These are phyloP conservation scores for Lasiodiplodia sp. DNA, from an alignment of 2,329 filamentous ascomycete species.

Conservation along the genomic window DNA sequence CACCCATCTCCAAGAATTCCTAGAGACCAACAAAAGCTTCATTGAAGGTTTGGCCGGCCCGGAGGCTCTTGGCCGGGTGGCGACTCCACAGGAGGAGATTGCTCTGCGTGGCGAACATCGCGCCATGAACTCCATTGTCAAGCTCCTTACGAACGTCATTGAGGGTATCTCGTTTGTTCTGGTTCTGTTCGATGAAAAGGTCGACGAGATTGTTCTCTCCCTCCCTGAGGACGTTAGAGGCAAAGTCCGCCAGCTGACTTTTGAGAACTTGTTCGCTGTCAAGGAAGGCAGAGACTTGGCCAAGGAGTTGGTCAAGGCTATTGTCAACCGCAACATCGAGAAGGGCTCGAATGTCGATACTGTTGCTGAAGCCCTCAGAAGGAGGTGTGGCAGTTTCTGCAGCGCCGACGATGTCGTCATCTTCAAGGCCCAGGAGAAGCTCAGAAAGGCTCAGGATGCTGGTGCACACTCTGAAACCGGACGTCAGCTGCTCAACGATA, in stretches of 20 bases:
- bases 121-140: conserved; percentile 83
- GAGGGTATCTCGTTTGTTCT: conserved; percentile 97
- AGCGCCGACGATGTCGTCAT: conserved; percentile 96
- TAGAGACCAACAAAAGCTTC: conserved; percentile 85
- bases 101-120: conserved; percentile 94
- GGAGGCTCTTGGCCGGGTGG: conserved; percentile 78
- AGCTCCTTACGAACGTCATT: conserved; percentile 86
- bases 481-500: conserved; percentile 84
- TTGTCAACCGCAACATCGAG: conserved; percentile 96
- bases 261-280: conserved; percentile 85
- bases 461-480: conserved; percentile 77
- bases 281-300: conserved; percentile 84
- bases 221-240: conserved; percentile 75
- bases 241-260: conserved; percentile 79
- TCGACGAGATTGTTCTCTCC: conserved; percentile 83
- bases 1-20: conserved; percentile 79
- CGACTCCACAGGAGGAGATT: conserved; percentile 87
- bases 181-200: conserved; percentile 91
- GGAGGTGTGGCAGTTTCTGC: conserved; percentile 95
- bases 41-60: conserved; percentile 95
- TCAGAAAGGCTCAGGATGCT: conserved; percentile 86
- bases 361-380: conserved; percentile 89
- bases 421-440: conserved; percentile 95
- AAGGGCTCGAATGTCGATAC: conserved; percentile 98
- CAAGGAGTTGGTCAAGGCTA: conserved; percentile 94